Base-by-base conservation (phyloP, 2,329 filamentous ascomycete species). In the Penicillium corylophilum region DNA sequence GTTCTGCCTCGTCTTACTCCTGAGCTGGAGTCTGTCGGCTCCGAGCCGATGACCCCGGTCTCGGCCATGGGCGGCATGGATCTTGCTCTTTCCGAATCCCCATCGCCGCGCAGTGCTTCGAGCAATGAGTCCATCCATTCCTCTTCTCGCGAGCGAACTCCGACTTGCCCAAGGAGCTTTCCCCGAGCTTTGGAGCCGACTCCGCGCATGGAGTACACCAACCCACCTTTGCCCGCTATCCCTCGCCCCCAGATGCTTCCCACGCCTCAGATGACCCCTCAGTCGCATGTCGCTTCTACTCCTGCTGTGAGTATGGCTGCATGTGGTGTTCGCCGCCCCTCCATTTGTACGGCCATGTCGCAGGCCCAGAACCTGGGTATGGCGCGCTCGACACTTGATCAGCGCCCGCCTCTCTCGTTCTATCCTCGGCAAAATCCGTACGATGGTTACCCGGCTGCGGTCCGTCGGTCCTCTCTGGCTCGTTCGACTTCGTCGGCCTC, bases 261-360 rank as follows among this genome's bases (percentile, higher is more conserved):
- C 15, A 86, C 83, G n/a, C 83, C 83, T 46, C 76, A 79, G 59
- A 73, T 85, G 72, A 86, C 83, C 40, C 83, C 83, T 33, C 80
- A 82, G 56, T 75, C 79, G 42, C 71, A 72, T 54, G 71, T 74
- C 61, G 77, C 74, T 58, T 76, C 70, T 70, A 82, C 81, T 81
- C 82, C 83, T 83, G 82, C 82, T 71, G 82, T 71, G 82, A 80
- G 81, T 81, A 74, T 71, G 62, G 71, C 74, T 60, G 71, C 74
- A 54, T 73, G 73, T 50, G 69, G 71, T 55, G 74, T 76, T 52
- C 76, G 79, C 52, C 75, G 79, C 51, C 76, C 82, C 39, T 84
- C 82, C 35, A 82, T 85, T 71, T 77, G 78, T 68, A 73, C 77
- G 47, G 81, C 81, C 50, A 82, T 85, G 79, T 77, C 78, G 53